Base-by-base conservation (phyloP, 306 rosid species). In the Chamaecrista fasciculata region DNA sequence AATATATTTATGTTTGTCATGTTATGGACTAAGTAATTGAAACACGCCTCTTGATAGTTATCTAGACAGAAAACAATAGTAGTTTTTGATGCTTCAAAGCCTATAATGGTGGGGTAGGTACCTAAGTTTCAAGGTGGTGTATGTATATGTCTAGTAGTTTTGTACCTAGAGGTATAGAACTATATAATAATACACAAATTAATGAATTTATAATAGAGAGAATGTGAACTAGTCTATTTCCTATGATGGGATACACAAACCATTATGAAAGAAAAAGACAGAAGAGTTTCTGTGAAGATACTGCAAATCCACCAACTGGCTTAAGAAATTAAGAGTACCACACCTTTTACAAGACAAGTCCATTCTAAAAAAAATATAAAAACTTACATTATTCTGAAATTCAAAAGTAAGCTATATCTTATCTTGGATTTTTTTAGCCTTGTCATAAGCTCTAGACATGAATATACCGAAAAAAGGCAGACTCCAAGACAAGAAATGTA, bases 311-410 rank as follows among this genome's bases (percentile, higher is more conserved):
- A 65, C 63, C 75, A 26, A 58, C 43, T 58, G 23, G 70, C 39
- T 77, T 73, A 66, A 9, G 74, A 77, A 74, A 75, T 67, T 74
- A 19, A 67, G 69, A 67, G 44, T 56, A 75, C 81, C 88, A 84
- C 83, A 80, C 66, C 85, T 84, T 84, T 77, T 78, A 50, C 29
- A 74, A 74, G 85, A 80, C 85, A 67, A 36, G 83, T 84, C 79
- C 74, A 80, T 77, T 80, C 81, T 68, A 67, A 61, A 79, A 2
- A 28, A 59, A 67, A 79, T 68, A 67, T 61, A 79, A 2, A 28
- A 59, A 67, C 57, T 70, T 16, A 61, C 64, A 67, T 71, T 70
- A 74, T 68, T 75, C 69, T 55, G 20, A 73, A 75, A 71, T 78
- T 65, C 26, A 71, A 80, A 80, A 80, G 75, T 58, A 46, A 67